Evolutionary conservation across 345 rosid genomes (phyloP).

Genomic region (Noccaea bulbosa): DNA sequence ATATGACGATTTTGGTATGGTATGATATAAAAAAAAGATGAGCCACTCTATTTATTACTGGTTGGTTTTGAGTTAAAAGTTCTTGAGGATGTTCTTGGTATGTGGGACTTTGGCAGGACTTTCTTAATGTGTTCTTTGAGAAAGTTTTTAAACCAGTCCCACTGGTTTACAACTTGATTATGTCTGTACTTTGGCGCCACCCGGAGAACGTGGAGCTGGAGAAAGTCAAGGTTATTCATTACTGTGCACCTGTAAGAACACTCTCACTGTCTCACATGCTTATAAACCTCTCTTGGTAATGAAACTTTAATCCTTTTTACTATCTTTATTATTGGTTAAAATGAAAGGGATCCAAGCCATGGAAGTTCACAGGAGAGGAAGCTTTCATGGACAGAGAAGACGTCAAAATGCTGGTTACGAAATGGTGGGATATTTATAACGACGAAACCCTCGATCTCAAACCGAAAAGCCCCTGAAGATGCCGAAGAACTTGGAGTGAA

Average conservation of each 20-base stretch:
- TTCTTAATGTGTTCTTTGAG: constrained; percentile 72
- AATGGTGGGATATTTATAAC: constrained; percentile 61
- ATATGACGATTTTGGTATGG: too few relatives aligned
- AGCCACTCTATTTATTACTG: too few relatives aligned
- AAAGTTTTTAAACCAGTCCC: constrained; percentile 65
- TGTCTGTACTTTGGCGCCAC: constrained; percentile 86
- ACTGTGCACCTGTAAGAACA: constrained; percentile 71
- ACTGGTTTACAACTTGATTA: constrained; percentile 57
- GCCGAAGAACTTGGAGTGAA: constrained; percentile 32
- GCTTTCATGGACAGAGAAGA: constrained; percentile 63
- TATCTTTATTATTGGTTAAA: background rate
- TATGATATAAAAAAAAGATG: too few relatives aligned
- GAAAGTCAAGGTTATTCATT: constrained; percentile 67
- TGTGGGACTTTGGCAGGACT: constrained; percentile 47
- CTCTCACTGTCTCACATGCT: background rate
- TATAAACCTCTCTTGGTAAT: background rate
- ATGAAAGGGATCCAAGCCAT: constrained; percentile 58
- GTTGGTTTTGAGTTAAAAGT: background rate
- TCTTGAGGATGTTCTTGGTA: background rate
- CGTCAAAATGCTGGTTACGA: constrained; percentile 49
- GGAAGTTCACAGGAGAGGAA: constrained; percentile 65
- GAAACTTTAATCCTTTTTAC: background rate
- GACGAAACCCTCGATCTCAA: constrained; percentile 56
- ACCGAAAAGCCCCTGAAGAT: constrained; percentile 25
- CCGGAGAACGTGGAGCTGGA: constrained; percentile 70